Evolutionary conservation across 306 rosid genomes (phyloP), one percentile per base, ranked within the genome.

Genomic region (Corylus heterophylla): DNA sequence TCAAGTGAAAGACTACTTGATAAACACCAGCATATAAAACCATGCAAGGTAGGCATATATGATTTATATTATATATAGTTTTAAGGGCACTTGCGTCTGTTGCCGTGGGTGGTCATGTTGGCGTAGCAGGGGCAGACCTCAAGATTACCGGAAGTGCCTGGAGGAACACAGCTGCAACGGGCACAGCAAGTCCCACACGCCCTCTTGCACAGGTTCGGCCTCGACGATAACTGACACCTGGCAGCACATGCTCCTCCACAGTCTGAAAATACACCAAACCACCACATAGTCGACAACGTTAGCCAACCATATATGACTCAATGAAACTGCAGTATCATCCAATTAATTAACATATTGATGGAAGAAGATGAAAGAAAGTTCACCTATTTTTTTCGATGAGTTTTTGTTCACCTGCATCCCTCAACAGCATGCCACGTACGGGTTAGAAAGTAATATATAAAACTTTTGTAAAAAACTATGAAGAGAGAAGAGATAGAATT

Each of bases 41-140:
- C 51, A 48, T 0, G 44, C 6, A 8, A 49, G 61, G 61, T 22
- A 31, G 35, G 35, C 2, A 31, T 3, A 31, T 31, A 17, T 18
- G 27, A 54, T 54, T 18, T 17, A 8, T 17, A 51, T 3, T 13
- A 0, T 1, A 13, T 54, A 54, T 2, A 39, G 58, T 4, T 37
- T 73, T 42, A 89, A 55, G 91, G 93, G 78, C 93, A 89, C 83
- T 89, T 89, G 81, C 49, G 91, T 71, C 10, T 75, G 75, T 87
- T 88, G 5, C 80, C 87, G 71, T 56, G 91, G 70, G 93, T 86
- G 54, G 85, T 89, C 85, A 80, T 54, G 67, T 52, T 71, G 64
- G 87, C 86, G 63, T 90, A 88, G 71, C 93, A 88, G 12, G 90
- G 82, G 44, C 90, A 90, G 74, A 79, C 80, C 2, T 88, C 89